A percentile compares a stretch with the other conserved stretches of the same genome.
phyloP scores from a whole-genome alignment of 352 stramenopile genomes.

The Globisporangium rhizosaccharum region DNA sequence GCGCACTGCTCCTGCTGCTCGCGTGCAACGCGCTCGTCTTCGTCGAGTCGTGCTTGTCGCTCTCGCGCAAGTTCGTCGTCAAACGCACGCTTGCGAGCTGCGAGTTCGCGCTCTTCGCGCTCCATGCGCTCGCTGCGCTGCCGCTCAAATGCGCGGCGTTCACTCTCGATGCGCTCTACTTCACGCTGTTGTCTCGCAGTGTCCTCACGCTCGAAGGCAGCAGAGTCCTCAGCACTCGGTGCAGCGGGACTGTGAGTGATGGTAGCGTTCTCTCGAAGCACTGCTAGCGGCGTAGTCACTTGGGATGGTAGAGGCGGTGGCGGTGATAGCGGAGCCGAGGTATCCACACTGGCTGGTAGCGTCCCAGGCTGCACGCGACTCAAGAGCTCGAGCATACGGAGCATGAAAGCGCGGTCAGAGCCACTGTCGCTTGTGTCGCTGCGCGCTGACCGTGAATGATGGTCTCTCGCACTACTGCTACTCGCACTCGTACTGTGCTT shows the following conservation, averaged over 20 bases:
- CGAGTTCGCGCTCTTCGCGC: conserved; percentile 30
- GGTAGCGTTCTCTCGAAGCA: not conserved
- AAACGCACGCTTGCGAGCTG: conserved; percentile 29
- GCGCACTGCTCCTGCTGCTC: conserved; percentile 18
- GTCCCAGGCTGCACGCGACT: conserved; percentile 17
- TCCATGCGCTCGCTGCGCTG: conserved; percentile 31
- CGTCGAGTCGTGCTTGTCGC: conserved; percentile 27
- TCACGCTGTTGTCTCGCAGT: conserved; percentile 3
- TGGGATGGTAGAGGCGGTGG: not conserved
- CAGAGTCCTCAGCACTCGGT: not conserved
- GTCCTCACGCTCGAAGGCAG: not conserved
- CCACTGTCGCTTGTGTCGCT: not conserved
- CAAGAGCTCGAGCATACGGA: conserved; percentile 74
- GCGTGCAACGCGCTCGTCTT: conserved; percentile 27
- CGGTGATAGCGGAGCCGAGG: not conserved
- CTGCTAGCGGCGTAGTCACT: too few species aligned
- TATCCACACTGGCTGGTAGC: not conserved
- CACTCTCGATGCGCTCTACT: conserved; percentile 37
- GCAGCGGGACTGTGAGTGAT: not conserved
- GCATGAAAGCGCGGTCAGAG: conserved; percentile 38
- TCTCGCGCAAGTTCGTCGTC: conserved; percentile 37
- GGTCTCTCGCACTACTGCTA: not conserved
- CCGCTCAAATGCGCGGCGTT: conserved; percentile 44
- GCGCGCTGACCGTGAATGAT: not conserved
- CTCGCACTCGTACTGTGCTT: conserved; percentile 20